Conservation (phyloP, 495 filamentous ascomycete species). For the Pseudevernia furfuracea region DNA sequence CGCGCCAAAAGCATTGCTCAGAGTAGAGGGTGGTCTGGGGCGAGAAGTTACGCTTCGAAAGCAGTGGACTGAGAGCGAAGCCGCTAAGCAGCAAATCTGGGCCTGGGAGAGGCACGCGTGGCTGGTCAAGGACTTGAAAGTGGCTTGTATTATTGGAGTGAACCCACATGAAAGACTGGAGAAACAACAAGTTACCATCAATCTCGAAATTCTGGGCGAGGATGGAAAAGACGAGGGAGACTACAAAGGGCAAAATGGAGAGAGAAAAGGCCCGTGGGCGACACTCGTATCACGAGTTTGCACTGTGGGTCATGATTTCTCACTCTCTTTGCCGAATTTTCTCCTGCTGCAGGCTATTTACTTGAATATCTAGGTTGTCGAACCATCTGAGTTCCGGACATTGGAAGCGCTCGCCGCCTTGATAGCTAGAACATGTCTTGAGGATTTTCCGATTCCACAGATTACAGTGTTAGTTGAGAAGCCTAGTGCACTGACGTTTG, state of each 20-base stretch:
- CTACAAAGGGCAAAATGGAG: not conserved
- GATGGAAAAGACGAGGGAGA: not conserved
- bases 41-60: constrained; percentile 5
- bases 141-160: constrained; percentile 45
- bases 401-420: constrained; percentile 50
- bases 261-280: constrained; percentile 12
- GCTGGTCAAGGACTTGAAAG: constrained; percentile 17
- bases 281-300: constrained; percentile 17
- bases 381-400: constrained; percentile 47
- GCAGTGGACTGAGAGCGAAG: not conserved
- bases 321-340: not conserved
- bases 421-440: constrained; percentile 44
- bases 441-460: constrained; percentile 44
- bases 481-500: constrained; percentile 51
- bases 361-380: constrained; percentile 37
- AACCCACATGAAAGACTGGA: constrained; percentile 52
- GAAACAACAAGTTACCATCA: constrained; percentile 49
- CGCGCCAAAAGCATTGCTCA: constrained; percentile 21
- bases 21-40: constrained; percentile 23
- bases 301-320: constrained; percentile 5
- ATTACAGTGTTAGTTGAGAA: constrained; percentile 51
- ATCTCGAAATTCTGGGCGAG: constrained; percentile 16
- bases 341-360: not conserved
- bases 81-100: constrained; percentile 3
- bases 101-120: constrained; percentile 6